Evolutionary conservation across 2,329 filamentous ascomycete genomes (phyloP), one percentile per base, ranked within the genome.

Genomic region (Neophaeococcomyces aloes): DNA sequence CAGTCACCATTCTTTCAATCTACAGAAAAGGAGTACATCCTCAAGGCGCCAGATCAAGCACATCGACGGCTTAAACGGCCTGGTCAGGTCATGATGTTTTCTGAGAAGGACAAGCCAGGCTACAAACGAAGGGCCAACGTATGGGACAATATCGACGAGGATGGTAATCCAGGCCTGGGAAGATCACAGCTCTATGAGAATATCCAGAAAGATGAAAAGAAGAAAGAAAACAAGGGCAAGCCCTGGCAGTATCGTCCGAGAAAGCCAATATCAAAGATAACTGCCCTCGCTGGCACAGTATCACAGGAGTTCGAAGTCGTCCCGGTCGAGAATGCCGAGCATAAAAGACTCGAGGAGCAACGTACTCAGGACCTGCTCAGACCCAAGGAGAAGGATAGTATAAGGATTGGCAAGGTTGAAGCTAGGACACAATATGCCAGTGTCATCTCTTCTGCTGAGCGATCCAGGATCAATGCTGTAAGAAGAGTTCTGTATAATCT

Each of bases 11-110:
- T 78, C 50, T 86, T 94, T 59, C 74, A 81, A 53, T 67, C 73
- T 4, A 71, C 95, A n/a, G 87, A 88, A 8, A 86, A 86, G 58
- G 86, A 94, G 58, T 98, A 95, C 65, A 76, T 86, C 53, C 68
- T 96, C 46, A 79, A 86, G 36, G 72, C 86, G 36, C 79, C 75
- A 18, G 74, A 78, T 31, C 61, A 69, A 32, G 65, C 75, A 7
- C 61, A 62, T 47, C 58, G 58, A 29, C 54, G 60, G 23, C 57
- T 59, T 7, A 62, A 63, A 46, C 56, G 62, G 44, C 78, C 89
- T 27, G 78, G 77, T 57, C 95, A 94, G 63, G 91, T 87, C 15
- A 94, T 83, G 60, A 71, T 96, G 45, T 98, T 98, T 59, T 87
- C 83, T 31, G 91, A 98, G 65, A 87, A 94, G 61, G 86, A 96